Evolutionary conservation across 768 basidiomycete genomes (phyloP).

Genomic region (Candolleomyces aberdarensis): DNA sequence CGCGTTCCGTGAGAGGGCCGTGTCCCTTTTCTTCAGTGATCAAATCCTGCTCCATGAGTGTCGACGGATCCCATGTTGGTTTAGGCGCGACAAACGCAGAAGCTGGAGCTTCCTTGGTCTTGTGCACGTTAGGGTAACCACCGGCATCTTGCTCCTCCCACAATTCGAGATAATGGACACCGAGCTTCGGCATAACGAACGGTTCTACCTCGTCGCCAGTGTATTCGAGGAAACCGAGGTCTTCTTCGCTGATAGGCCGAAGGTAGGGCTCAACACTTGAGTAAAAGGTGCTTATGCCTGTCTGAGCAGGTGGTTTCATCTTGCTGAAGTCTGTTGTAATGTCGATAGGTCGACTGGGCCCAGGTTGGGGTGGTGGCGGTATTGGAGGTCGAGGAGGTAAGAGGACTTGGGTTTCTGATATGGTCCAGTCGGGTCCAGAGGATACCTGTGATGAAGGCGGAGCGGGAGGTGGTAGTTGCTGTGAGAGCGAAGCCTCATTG

Average conservation of each 20-base stretch:
- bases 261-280: slow-evolving; percentile 87
- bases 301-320: slow-evolving; percentile 72
- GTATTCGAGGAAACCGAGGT: slow-evolving; percentile 89
- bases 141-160: slow-evolving; percentile 92
- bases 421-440: slow-evolving; percentile 56
- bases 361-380: slow-evolving; percentile 54
- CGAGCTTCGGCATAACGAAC: slow-evolving; percentile 82
- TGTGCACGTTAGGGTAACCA: slow-evolving; percentile 26
- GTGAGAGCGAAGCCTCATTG: not conserved
- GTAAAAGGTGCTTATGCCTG: slow-evolving; percentile 75
- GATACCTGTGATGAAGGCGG: slow-evolving; percentile 15
- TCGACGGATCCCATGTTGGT: slow-evolving; percentile 82
- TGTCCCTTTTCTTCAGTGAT: slow-evolving; percentile 75
- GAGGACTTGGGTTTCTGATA: slow-evolving; percentile 49
- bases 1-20: slow-evolving; percentile 83
- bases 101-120: slow-evolving; percentile 31
- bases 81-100: slow-evolving; percentile 45
- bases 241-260: slow-evolving; percentile 89
- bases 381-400: slow-evolving; percentile 62
- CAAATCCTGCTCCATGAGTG: slow-evolving; percentile 69
- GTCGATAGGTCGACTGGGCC: slow-evolving; percentile 79
- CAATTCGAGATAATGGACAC: slow-evolving; percentile 80
- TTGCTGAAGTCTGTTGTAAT: slow-evolving; percentile 90
- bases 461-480: too few relatives aligned
- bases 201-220: slow-evolving; percentile 89